Conservation (phyloP, 2,329 filamentous ascomycete species). For the Trichoderma gracile region DNA sequence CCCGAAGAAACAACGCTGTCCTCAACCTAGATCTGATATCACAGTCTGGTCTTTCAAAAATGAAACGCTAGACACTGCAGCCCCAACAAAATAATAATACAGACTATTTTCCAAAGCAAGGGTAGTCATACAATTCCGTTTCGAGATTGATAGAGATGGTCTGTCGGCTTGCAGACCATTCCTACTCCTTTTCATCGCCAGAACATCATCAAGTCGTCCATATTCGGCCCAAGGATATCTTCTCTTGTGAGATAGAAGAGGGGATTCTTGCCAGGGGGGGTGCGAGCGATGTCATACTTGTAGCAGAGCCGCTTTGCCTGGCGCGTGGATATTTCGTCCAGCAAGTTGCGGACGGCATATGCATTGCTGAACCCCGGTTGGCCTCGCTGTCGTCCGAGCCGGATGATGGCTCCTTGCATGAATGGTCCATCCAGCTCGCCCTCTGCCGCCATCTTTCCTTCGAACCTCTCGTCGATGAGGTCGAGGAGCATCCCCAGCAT, state of each 20-base stretch:
- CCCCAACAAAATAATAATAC: too few relatives aligned
- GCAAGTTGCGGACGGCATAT: conserved; percentile 1
- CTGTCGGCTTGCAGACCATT: too few relatives aligned
- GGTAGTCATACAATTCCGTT: too few relatives aligned
- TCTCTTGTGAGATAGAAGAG: neutral
- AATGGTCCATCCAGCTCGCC: neutral
- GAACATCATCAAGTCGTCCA: neutral
- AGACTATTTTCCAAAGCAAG: too few relatives aligned
- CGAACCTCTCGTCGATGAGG: conserved; percentile 4
- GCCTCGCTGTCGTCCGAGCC: neutral
- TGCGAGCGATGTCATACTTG: neutral
- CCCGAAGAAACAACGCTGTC: too few relatives aligned
- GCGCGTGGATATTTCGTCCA: conserved; percentile 1
- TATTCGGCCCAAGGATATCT: neutral
- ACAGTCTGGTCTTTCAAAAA: too few relatives aligned
- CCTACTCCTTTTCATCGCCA: too few relatives aligned
- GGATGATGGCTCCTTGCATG: neutral
- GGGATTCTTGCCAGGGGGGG: too few relatives aligned
- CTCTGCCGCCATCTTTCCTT: neutral
- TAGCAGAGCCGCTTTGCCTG: conserved; percentile 2
- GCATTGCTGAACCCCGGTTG: conserved; percentile 9
- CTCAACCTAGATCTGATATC: too few relatives aligned
- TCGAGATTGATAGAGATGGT: too few relatives aligned
- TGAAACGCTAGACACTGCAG: too few relatives aligned
- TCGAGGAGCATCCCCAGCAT: neutral